phyloP scores from a whole-genome alignment of 192 early-diverging fungal genomes.

The Backusella psychrophila region DNA sequence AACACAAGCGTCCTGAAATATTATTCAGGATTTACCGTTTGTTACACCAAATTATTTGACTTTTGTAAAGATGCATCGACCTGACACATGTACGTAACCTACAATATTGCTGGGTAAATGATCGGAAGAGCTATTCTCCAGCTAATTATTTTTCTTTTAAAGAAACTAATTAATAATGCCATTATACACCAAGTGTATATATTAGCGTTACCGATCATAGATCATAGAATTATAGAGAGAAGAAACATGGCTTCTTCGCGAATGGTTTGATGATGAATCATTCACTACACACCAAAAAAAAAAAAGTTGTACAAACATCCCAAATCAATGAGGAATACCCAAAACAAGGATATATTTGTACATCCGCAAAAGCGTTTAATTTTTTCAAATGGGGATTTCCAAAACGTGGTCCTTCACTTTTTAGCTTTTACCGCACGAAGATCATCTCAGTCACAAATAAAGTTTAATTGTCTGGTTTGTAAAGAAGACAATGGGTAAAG shows the following conservation, averaged over 20 bases:
- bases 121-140: not conserved
- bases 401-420: not conserved
- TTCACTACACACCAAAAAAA: not conserved
- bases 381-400: not conserved
- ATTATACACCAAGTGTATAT: not conserved
- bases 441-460: not conserved
- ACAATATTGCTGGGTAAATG: not conserved
- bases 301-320: not conserved
- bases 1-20: not conserved
- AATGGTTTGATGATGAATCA: not conserved
- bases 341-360: constrained; percentile 4
- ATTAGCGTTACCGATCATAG: not conserved
- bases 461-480: not conserved
- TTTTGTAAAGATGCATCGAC: not conserved
- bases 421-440: not conserved
- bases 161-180: not conserved
- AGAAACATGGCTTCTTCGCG: not conserved
- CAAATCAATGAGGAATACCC: not conserved
- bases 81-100: not conserved
- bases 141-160: not conserved
- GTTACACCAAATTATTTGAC: not conserved
- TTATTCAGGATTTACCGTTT: not conserved
- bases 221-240: not conserved
- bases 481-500: not conserved
- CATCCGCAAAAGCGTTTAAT: not conserved